Conservation (phyloP, 257 asterid species). For the Apocynum venetum region DNA sequence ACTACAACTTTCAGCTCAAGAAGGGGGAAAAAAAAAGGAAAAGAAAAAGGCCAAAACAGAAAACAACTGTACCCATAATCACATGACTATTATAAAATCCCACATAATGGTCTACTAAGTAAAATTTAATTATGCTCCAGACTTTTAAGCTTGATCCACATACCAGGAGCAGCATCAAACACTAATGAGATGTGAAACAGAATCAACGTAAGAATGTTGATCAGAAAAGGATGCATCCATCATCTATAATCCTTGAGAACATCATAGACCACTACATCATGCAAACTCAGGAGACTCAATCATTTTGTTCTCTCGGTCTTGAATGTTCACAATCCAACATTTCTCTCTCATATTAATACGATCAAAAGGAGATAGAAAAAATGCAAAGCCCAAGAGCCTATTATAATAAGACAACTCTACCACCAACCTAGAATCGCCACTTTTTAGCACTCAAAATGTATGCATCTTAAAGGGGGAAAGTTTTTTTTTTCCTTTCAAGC, state of each 20-base stretch:
- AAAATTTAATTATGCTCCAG: not conserved
- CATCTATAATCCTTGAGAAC: not conserved
- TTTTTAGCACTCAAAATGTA: not conserved
- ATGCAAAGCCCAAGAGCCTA: not conserved
- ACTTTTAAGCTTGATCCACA: not conserved
- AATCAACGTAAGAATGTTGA: not conserved
- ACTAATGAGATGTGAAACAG: not conserved
- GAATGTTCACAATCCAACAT: not conserved
- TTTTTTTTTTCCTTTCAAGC: not conserved
- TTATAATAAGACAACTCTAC: not conserved
- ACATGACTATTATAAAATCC: not conserved
- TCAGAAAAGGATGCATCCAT: not conserved
- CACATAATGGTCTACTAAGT: not conserved
- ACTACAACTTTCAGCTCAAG: slow-evolving; percentile 10
- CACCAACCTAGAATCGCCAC: not conserved
- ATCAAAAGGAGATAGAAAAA: not conserved
- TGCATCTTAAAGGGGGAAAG: not conserved
- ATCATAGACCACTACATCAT: not conserved
- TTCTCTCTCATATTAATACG: not conserved
- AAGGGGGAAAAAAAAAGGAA: not conserved
- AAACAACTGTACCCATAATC: not conserved
- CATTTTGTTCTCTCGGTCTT: not conserved
- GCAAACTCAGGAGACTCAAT: not conserved
- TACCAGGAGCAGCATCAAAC: not conserved
- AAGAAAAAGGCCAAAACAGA: not conserved